phyloP scores from a whole-genome alignment of 352 stramenopile genomes.

The Pythium rhizo-oryzae region DNA sequence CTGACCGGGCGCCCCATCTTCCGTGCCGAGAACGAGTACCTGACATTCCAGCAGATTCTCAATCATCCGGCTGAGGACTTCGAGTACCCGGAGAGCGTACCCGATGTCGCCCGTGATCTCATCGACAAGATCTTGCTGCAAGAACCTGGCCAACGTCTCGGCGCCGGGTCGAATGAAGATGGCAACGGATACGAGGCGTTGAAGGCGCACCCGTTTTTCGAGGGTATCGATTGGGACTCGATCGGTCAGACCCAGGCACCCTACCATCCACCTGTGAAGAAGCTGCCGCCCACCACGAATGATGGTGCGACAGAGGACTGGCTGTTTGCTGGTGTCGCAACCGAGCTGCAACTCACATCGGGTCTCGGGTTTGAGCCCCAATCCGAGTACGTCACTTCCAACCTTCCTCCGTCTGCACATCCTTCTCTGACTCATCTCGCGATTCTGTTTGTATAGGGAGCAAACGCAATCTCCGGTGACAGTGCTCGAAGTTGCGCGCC shows the following conservation, averaged over 20 bases:
- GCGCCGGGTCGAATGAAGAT: conserved; percentile 68
- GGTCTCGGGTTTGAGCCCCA: conserved; percentile 70
- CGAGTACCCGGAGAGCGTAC: conserved; percentile 21
- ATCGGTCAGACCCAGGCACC: conserved; percentile 51
- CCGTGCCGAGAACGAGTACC: conserved; percentile 89
- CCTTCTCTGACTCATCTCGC: too few relatives aligned
- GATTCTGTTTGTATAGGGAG: conserved; percentile 30
- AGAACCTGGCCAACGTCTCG: conserved; percentile 74
- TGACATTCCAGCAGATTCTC: conserved; percentile 92
- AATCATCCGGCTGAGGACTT: conserved; percentile 85
- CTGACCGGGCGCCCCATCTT: conserved; percentile 84
- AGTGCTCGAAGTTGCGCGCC: conserved; percentile 78
- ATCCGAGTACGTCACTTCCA: conserved; percentile 14
- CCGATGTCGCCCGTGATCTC: conserved; percentile 65
- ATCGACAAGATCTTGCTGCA: conserved; percentile 81
- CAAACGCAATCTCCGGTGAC: conserved; percentile 44
- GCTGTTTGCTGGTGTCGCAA: conserved; percentile 88
- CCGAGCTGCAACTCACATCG: conserved; percentile 85
- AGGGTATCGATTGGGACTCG: conserved; percentile 75
- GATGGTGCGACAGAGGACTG: conserved; percentile 89
- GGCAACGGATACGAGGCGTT: conserved; percentile 73
- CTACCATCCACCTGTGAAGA: conserved; percentile 60
- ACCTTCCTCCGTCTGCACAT: not conserved
- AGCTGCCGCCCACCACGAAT: conserved; percentile 74
- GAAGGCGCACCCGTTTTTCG: conserved; percentile 84